phyloP scores from a whole-genome alignment of 768 basidiomycete species.

The Sistotremastrum niveocremeum region DNA sequence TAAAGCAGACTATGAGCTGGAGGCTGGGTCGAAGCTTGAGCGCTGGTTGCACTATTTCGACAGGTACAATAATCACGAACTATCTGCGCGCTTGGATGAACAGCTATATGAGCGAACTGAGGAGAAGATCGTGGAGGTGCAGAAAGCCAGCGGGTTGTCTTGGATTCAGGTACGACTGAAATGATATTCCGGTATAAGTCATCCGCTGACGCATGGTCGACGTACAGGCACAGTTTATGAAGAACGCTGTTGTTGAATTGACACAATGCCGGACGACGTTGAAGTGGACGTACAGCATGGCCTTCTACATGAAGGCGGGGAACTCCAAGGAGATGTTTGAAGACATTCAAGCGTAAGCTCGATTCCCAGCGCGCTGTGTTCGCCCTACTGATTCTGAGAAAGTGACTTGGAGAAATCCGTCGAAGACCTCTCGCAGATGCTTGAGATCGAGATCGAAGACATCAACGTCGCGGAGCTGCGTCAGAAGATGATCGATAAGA shows the following conservation, averaged over 20 bases:
- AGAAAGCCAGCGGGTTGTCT: constrained; percentile 4
- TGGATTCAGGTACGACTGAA: constrained; percentile 6
- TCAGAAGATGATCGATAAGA: constrained; percentile 7
- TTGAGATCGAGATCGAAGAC: constrained; percentile 5
- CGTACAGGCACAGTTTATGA: constrained; percentile 4
- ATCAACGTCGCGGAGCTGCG: constrained; percentile 3
- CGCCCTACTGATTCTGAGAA: neutral
- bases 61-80: constrained; percentile 8
- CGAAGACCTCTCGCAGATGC: constrained; percentile 7
- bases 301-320: constrained; percentile 4
- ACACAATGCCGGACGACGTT: constrained; percentile 7
- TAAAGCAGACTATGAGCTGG: neutral
- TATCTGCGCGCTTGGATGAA: constrained; percentile 6
- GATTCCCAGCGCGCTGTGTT: neutral
- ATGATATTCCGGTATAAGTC: neutral
- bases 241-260: constrained; percentile 8
- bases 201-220: neutral
- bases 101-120: constrained; percentile 4
- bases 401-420: constrained; percentile 8
- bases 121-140: constrained; percentile 7
- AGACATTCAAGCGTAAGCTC: constrained; percentile 8
- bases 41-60: constrained; percentile 9
- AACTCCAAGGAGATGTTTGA: constrained; percentile 10
- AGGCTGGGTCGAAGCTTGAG: constrained; percentile 6
- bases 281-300: constrained; percentile 10